Conservation (phyloP, 768 basidiomycete species). For the Podaxis mareebaensis region DNA sequence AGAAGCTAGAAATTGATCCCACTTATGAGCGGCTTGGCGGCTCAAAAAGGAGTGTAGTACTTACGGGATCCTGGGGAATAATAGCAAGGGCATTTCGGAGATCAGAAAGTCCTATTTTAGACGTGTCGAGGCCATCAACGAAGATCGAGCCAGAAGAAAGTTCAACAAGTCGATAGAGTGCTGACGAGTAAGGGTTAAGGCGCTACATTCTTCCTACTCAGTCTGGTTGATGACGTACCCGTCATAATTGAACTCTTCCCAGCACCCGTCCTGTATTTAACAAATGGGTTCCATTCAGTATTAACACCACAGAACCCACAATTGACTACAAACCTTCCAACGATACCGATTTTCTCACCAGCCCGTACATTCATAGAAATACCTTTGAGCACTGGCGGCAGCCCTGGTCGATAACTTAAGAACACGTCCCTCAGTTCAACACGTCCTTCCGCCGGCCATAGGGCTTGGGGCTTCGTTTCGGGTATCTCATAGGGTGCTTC, state of each 20-base stretch:
- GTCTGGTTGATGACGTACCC: slow-evolving; percentile 32
- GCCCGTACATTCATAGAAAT: slow-evolving; percentile 67
- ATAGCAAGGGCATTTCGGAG: slow-evolving; percentile 70
- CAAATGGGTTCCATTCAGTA: neutral
- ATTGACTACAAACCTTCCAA: slow-evolving; percentile 49
- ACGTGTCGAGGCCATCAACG: slow-evolving; percentile 85
- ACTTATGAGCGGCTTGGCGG: slow-evolving; percentile 12
- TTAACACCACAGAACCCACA: neutral
- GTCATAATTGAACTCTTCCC: slow-evolving; percentile 92
- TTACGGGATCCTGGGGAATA: slow-evolving; percentile 82
- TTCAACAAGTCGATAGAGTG: slow-evolving; percentile 85
- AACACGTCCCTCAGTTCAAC: slow-evolving; percentile 77
- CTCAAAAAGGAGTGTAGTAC: slow-evolving; percentile 26
- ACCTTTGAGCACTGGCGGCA: slow-evolving; percentile 88
- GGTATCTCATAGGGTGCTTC: slow-evolving; percentile 72
- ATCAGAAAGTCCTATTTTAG: slow-evolving; percentile 75
- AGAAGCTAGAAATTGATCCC: slow-evolving; percentile 36
- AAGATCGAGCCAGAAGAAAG: slow-evolving; percentile 69
- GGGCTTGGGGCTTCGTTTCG: slow-evolving; percentile 53
- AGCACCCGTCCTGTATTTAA: slow-evolving; percentile 64
- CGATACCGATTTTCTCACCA: slow-evolving; percentile 92
- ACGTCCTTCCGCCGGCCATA: slow-evolving; percentile 77
- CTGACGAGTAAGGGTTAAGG: slow-evolving; percentile 27
- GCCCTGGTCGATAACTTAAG: slow-evolving; percentile 81
- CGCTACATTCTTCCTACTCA: neutral